Evolutionary conservation across 371 early-diverging fungal species (phyloP).

Genomic region (Mucor racemosus): DNA sequence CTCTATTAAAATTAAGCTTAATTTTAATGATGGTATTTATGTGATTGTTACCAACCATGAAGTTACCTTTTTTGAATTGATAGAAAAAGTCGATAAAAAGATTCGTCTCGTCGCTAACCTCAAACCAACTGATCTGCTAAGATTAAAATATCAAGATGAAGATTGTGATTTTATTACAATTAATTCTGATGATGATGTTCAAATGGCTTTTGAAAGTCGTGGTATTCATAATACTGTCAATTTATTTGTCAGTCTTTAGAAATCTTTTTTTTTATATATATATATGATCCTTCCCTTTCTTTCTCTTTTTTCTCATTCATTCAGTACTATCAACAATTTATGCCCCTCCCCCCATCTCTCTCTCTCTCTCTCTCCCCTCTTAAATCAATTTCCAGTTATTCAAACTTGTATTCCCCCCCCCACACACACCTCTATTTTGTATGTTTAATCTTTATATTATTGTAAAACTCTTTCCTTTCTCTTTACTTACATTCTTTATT

Average conservation of each 20-base stretch:
- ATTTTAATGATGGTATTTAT: conserved; percentile 84
- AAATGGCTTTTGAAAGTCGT: conserved; percentile 85
- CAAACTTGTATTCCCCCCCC: conserved; percentile 7
- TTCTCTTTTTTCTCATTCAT: background rate
- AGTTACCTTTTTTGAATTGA: conserved; percentile 73
- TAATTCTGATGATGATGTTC: conserved; percentile 87
- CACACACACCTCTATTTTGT: background rate
- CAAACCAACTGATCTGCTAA: conserved; percentile 49
- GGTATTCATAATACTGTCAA: conserved; percentile 34
- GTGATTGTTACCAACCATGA: conserved; percentile 78
- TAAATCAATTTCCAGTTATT: conserved; percentile 1
- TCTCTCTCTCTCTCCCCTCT: no score
- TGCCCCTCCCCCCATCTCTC: conserved; percentile 1
- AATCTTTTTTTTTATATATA: background rate
- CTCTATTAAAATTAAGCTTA: conserved; percentile 78
- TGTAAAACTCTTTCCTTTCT: conserved; percentile 12
- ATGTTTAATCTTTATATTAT: background rate
- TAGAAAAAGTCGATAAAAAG: conserved; percentile 84
- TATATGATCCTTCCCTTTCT: conserved; percentile 12
- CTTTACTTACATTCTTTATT: background rate
- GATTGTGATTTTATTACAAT: conserved; percentile 89
- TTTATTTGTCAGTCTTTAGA: conserved; percentile 38
- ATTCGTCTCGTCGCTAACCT: conserved; percentile 74
- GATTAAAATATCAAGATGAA: conserved; percentile 88
- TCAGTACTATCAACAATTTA: background rate